Evolutionary conservation across 148 eudicot genomes (phyloP).

Genomic region (Silene uniflora): DNA sequence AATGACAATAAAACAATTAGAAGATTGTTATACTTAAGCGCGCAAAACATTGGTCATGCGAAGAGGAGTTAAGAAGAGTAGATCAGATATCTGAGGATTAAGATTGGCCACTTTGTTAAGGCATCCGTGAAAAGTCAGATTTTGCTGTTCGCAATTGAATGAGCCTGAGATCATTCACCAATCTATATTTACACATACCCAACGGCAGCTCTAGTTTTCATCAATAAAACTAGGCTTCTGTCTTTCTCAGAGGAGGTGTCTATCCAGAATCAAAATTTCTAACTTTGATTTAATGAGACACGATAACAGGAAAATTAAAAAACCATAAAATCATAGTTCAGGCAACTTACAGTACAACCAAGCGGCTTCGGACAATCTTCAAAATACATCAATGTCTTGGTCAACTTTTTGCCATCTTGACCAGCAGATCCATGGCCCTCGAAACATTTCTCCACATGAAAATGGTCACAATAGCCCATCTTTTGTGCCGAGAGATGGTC

Average conservation of each 20-base stretch:
- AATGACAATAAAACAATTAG: too few species aligned
- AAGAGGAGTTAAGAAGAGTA: too few species aligned
- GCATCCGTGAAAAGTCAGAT: too few species aligned
- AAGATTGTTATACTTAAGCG: too few species aligned
- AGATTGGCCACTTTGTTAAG: too few species aligned
- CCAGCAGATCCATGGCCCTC: conserved; percentile 90
- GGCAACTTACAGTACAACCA: conserved; percentile 85
- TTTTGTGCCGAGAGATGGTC: conserved; percentile 77
- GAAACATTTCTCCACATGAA: conserved; percentile 69
- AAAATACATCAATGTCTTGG: conserved; percentile 91
- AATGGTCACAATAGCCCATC: conserved; percentile 75
- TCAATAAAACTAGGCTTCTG: not conserved
- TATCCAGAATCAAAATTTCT: too few species aligned
- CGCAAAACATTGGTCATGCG: too few species aligned
- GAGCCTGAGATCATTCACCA: too few species aligned
- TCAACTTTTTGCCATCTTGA: conserved; percentile 66
- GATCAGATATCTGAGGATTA: too few species aligned
- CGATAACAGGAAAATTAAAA: too few species aligned
- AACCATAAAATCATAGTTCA: not conserved
- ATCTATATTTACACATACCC: not conserved
- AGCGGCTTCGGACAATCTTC: conserved; percentile 98
- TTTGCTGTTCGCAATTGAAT: too few species aligned
- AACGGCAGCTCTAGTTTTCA: not conserved
- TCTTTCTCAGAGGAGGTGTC: not conserved
- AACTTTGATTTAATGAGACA: too few species aligned